phyloP scores from a whole-genome alignment of 371 early-diverging fungal genomes.

The Mycotypha africana region DNA sequence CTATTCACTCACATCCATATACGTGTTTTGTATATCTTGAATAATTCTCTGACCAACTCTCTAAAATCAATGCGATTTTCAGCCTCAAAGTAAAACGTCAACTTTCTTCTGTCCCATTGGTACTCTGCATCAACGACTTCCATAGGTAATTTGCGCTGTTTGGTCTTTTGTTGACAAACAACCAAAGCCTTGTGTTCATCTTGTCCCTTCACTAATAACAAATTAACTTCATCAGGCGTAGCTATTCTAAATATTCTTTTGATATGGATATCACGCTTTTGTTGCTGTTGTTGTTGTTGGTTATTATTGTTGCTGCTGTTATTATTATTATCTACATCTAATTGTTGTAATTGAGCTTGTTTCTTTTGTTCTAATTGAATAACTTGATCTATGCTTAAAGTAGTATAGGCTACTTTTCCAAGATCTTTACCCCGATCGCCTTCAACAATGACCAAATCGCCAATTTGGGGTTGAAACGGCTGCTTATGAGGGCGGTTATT shows the following conservation, averaged over 20 bases:
- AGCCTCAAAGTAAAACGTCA: slow-evolving; percentile 90
- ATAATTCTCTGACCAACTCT: slow-evolving; percentile 95
- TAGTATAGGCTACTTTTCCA: slow-evolving; percentile 56
- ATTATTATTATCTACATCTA: too few species aligned
- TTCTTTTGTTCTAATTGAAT: slow-evolving; percentile 33
- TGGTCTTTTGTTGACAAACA: slow-evolving; percentile 84
- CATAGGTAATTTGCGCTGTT: slow-evolving; percentile 87
- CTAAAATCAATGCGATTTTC: slow-evolving; percentile 95
- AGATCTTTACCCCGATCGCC: slow-evolving; percentile 96
- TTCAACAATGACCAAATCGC: slow-evolving; percentile 91
- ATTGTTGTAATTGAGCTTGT: slow-evolving; percentile 12
- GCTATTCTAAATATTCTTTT: slow-evolving; percentile 87
- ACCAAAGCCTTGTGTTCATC: slow-evolving; percentile 88
- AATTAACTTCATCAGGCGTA: slow-evolving; percentile 69
- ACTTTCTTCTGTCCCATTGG: slow-evolving; percentile 94
- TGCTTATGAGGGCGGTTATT: too few species aligned
- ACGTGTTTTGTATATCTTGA: slow-evolving; percentile 96
- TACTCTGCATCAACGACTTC: slow-evolving; percentile 95
- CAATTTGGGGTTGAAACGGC: slow-evolving; percentile 51
- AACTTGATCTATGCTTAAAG: slow-evolving; percentile 24
- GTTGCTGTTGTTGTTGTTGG: too few species aligned
- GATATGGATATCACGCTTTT: slow-evolving; percentile 60
- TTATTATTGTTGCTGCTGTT: slow-evolving; percentile 72
- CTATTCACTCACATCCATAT: slow-evolving; percentile 86
- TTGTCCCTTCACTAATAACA: slow-evolving; percentile 69